These are phyloP conservation scores for Trichoderma atroviride DNA, from an alignment of 2,329 filamentous ascomycete species.

Conservation along the genomic window DNA sequence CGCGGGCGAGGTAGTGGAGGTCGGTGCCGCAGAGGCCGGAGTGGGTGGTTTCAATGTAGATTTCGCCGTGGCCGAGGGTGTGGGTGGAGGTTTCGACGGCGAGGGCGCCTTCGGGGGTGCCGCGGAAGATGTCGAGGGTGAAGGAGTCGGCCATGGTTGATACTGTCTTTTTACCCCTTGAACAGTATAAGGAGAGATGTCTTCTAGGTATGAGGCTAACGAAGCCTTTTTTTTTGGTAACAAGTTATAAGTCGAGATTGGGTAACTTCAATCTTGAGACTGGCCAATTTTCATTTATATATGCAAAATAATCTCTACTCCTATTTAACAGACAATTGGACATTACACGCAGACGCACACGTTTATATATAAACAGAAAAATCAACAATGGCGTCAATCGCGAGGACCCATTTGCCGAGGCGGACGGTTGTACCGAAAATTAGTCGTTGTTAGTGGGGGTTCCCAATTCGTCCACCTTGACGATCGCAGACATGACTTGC, in stretches of 20 bases:
- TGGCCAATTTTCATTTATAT: background rate
- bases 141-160: background rate
- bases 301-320: background rate
- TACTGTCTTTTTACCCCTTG: background rate
- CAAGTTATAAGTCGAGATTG: background rate
- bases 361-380: too few relatives aligned
- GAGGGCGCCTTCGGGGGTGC: conserved; percentile 1
- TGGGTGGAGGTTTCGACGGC: background rate
- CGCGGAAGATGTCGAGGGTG: background rate
- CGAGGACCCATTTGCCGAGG: background rate
- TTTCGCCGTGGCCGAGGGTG: background rate
- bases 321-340: background rate
- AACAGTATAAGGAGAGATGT: background rate
- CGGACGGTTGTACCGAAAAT: background rate
- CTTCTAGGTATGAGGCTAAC: background rate
- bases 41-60: conserved; percentile 12
- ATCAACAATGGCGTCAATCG: background rate
- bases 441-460: background rate
- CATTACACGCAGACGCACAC: too few relatives aligned
- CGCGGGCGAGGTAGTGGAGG: conserved; percentile 4
- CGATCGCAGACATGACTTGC: background rate
- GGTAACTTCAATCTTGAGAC: background rate
- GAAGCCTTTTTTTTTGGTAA: background rate
- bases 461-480: background rate
- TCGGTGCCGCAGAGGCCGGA: conserved; percentile 1